phyloP scores from a whole-genome alignment of 805 yeast genomes.

The Saccharomycopsis malanga region DNA sequence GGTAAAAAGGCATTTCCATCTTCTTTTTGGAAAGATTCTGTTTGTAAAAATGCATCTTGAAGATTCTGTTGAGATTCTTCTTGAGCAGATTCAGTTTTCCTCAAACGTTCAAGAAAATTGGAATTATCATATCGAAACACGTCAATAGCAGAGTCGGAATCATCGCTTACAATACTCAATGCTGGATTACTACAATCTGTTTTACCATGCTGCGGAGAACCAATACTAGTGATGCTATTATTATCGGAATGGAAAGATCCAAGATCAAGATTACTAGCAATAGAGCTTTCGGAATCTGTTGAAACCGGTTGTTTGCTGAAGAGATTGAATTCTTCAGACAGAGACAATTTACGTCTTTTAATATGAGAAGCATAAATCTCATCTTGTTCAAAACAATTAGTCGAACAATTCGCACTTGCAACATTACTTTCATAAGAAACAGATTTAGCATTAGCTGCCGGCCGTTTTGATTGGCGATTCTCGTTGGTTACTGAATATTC shows the following conservation, averaged over 20 bases:
- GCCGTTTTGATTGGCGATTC: background rate
- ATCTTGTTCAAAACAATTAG: background rate
- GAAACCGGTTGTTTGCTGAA: background rate
- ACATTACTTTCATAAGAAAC: background rate
- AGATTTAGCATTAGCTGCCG: background rate
- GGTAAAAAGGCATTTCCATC: too few species aligned
- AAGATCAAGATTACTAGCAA: background rate
- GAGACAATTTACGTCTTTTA: background rate
- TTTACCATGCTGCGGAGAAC: background rate
- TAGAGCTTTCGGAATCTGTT: conserved; percentile 11
- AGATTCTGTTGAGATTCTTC: too few species aligned
- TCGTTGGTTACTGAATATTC: background rate
- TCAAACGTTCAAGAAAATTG: conserved; percentile 5
- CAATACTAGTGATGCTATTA: background rate
- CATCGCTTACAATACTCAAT: background rate
- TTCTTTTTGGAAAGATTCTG: too few species aligned
- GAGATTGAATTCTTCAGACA: background rate
- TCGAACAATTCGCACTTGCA: background rate
- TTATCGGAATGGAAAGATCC: background rate
- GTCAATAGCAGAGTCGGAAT: conserved; percentile 6
- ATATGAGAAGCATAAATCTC: background rate
- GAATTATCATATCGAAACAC: conserved; percentile 16
- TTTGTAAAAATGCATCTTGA: too few species aligned
- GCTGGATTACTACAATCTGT: background rate
- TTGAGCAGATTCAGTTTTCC: background rate